Base-by-base conservation (phyloP, 2,329 filamentous ascomycete genomes). In the Fusarium illudens region DNA sequence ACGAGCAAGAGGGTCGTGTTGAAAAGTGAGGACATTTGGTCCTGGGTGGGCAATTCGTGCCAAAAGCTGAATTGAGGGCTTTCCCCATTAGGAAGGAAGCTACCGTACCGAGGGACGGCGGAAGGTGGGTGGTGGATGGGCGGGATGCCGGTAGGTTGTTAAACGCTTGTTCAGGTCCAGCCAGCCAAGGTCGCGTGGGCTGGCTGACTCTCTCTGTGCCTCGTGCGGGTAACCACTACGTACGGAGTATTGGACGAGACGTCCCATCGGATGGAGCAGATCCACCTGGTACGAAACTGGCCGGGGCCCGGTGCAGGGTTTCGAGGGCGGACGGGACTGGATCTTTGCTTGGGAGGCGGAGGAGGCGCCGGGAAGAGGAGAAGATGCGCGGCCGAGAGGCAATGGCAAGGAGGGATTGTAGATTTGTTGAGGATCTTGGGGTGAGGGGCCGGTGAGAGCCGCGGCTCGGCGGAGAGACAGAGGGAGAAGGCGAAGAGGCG, bases 351-450 rank as follows among this genome's bases (percentile, higher is more conserved):
- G 61, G 60, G 54, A 44, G 48, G 42, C 65, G 61, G 65, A 69
- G 65, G 65, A 68, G 65, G 61, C 58, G 62, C 53, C 57, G 58
- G 49, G 65, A 66, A 68, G 65, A 65, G 53, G 42, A 57, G 53
- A 67, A 69, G 65, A 69, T 69, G 65, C 44, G 66, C 62, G 62
- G 66, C 62, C 62, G 68, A 68, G 66, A 69, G 66, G 62, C 65
- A 54, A 69, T 53, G 58, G 62, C 58, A 69, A 55, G 59, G 66
- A 55, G 53, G 42, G 37, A 53, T 57, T 48, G 46, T 63, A 68
- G 65, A 69, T 69, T 69, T 69, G 66, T 69, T 69, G 66, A 69
- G 66, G 66, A 69, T 67, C 55, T 60, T 62, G 65, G 65, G 65
- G n/a, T n/a, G 57, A 46, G 50, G 56, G 59, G 44, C 59, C 58